Evolutionary conservation across 495 filamentous ascomycete genomes (phyloP).

Genomic region (Podospora bellae-mahoneyi): DNA sequence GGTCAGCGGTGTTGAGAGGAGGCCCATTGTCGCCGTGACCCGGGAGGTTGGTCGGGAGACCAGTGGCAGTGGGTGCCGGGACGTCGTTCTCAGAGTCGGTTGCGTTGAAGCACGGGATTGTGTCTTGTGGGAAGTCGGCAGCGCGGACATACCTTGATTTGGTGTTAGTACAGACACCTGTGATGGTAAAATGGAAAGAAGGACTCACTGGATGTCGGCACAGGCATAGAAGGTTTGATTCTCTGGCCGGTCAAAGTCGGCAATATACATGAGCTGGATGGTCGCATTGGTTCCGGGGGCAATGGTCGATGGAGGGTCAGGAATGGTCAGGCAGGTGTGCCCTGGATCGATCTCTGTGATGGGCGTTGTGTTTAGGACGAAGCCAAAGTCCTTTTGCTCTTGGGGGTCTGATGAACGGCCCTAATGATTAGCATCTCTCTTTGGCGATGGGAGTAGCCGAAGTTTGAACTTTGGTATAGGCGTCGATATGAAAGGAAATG

Average conservation of each 20-base stretch:
- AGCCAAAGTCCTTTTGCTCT: slow-evolving; percentile 27
- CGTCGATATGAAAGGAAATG: not conserved
- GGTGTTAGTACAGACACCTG: not conserved
- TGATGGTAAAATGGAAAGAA: not conserved
- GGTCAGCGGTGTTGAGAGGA: slow-evolving; percentile 8
- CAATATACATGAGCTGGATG: slow-evolving; percentile 48
- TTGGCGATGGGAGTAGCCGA: not conserved
- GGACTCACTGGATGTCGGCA: slow-evolving; percentile 38
- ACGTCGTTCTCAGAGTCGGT: slow-evolving; percentile 27
- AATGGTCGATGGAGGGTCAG: slow-evolving; percentile 33
- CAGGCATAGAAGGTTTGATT: slow-evolving; percentile 53
- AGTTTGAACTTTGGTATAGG: not conserved
- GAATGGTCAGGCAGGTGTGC: slow-evolving; percentile 47
- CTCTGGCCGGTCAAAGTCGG: slow-evolving; percentile 43
- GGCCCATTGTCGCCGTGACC: slow-evolving; percentile 17
- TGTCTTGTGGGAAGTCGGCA: slow-evolving; percentile 30
- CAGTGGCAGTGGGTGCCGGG: slow-evolving; percentile 18
- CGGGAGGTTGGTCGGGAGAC: slow-evolving; percentile 14
- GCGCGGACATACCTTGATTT: slow-evolving; percentile 36
- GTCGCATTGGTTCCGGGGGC: slow-evolving; percentile 46
- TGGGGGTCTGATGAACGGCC: slow-evolving; percentile 19
- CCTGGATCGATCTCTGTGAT: slow-evolving; percentile 43
- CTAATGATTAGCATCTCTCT: not conserved
- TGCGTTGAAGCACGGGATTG: slow-evolving; percentile 50
- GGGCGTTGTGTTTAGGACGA: slow-evolving; percentile 31